These are phyloP conservation scores for Diutina scorzettiae DNA, from an alignment of 1,139 yeast genomes.

Conservation along the genomic window DNA sequence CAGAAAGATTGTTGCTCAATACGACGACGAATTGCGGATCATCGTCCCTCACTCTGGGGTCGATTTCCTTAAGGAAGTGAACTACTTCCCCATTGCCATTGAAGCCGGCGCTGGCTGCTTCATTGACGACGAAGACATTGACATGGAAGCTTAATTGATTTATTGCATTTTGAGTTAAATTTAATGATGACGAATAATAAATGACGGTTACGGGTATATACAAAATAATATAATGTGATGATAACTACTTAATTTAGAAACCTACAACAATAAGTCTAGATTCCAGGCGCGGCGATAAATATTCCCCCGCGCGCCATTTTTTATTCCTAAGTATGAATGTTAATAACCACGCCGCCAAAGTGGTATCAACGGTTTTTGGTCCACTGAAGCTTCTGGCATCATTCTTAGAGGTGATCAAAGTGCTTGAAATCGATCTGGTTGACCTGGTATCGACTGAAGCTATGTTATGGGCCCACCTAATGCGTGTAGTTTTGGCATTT, in stretches of 20 bases:
- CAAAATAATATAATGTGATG: no score
- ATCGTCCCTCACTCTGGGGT: slow-evolving; percentile 28
- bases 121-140: not conserved
- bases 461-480: not conserved
- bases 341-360: no score
- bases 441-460: not conserved
- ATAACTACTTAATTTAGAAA: no score
- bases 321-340: no score
- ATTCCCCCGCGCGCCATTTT: no score
- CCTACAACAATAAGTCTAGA: no score
- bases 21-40: slow-evolving; percentile 33
- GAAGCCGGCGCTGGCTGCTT: not conserved
- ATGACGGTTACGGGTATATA: not conserved
- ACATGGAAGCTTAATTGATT: not conserved
- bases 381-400: no score
- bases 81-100: slow-evolving; percentile 17
- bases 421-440: not conserved
- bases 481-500: not conserved
- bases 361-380: no score
- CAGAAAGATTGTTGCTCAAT: slow-evolving; percentile 28
- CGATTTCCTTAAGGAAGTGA: slow-evolving; percentile 14
- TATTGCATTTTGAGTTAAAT: slow-evolving; percentile 3
- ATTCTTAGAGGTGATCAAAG: not conserved
- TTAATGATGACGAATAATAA: slow-evolving; percentile 2
- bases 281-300: no score